Evolutionary conservation across 1,284 basidiomycete genomes (phyloP).

Genomic region (Sanghuangporus sanghuang): DNA sequence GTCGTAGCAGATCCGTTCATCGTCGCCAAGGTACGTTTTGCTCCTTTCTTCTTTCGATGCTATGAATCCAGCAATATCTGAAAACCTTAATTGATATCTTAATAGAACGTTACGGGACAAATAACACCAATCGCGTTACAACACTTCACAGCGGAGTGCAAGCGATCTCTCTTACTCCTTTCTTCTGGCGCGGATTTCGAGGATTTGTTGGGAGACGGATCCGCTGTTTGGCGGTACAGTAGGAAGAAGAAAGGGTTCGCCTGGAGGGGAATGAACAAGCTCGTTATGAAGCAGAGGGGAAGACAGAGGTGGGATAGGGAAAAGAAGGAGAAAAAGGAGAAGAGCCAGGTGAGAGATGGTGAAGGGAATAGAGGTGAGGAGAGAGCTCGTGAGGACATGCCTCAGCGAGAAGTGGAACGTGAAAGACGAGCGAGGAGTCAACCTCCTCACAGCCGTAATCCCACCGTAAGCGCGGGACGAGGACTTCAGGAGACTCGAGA

Average conservation of each 20-base stretch:
- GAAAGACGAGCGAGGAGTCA: not conserved
- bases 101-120: constrained; percentile 30
- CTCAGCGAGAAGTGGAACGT: not conserved
- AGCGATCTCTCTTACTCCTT: constrained; percentile 5
- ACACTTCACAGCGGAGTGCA: constrained; percentile 25
- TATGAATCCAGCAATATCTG: not conserved
- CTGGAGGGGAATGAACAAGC: not conserved
- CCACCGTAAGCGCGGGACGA: no score
- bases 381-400: not conserved
- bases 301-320: not conserved
- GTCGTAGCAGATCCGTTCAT: constrained; percentile 47
- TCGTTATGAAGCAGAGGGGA: not conserved
- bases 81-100: not conserved
- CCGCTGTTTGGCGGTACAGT: not conserved
- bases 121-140: constrained; percentile 21
- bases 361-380: not conserved
- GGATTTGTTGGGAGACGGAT: constrained; percentile 10
- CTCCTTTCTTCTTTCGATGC: not conserved
- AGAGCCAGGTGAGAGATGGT: not conserved
- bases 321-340: not conserved
- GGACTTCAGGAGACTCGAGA: no score
- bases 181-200: constrained; percentile 1
- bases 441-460: not conserved
- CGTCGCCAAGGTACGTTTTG: constrained; percentile 33
- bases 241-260: not conserved